These are phyloP conservation scores for Sugiyamaella mastotermitis DNA, from an alignment of 805 yeast species.

Conservation along the genomic window DNA sequence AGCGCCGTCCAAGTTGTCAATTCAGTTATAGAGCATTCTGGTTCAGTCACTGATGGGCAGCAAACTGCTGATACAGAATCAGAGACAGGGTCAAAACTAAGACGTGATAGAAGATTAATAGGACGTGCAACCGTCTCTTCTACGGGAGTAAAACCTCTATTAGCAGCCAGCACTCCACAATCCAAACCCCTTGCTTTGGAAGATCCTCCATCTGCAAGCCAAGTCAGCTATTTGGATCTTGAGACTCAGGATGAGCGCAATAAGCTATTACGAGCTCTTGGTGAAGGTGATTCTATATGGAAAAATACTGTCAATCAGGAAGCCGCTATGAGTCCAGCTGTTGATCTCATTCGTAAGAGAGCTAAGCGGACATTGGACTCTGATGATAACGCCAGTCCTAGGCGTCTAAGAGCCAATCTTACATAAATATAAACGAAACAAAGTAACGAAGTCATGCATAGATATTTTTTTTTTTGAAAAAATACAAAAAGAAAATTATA, in stretches of 20 bases:
- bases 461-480: too few relatives aligned
- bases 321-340: conserved; percentile 17
- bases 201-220: conserved; percentile 7
- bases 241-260: conserved; percentile 18
- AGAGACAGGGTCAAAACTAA: neutral
- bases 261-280: conserved; percentile 18
- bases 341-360: conserved; percentile 11
- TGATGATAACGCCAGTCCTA: too few relatives aligned
- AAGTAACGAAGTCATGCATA: too few relatives aligned
- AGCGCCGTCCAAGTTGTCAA: neutral
- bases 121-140: conserved; percentile 7
- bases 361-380: neutral
- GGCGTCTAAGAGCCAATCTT: too few relatives aligned
- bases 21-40: neutral
- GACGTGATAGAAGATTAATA: neutral
- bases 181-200: neutral
- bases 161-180: neutral
- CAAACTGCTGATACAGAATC: neutral
- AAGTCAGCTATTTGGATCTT: conserved; percentile 22
- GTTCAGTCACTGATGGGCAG: neutral
- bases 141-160: too few relatives aligned
- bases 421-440: too few relatives aligned
- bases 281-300: conserved; percentile 12
- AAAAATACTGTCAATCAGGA: conserved; percentile 12
- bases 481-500: too few relatives aligned